Percentiles rank a stretch among this genome's conserved stretches.
phyloP scores from a whole-genome alignment of 805 yeast genomes.

The Wickerhamiella dianesei region DNA sequence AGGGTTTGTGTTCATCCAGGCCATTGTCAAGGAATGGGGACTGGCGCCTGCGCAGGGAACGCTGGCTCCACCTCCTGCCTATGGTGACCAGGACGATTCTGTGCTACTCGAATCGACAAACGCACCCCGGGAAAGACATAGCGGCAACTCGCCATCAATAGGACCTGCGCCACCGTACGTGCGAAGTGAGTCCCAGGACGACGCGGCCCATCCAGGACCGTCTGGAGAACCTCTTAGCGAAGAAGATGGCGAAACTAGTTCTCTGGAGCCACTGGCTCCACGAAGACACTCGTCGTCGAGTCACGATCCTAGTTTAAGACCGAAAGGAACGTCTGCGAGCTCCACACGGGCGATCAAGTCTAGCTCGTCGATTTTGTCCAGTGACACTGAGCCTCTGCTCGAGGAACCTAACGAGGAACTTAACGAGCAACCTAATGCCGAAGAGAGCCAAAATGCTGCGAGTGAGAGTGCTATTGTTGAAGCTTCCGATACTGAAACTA shows the following conservation, averaged over 20 bases:
- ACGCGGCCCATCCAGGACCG: slow-evolving; percentile 7
- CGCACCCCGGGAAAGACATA: neutral
- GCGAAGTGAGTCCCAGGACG: slow-evolving; percentile 10
- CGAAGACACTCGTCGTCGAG: neutral
- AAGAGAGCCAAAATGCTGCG: no score
- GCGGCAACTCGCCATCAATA: neutral
- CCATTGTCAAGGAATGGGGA: slow-evolving; percentile 90
- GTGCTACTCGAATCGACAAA: slow-evolving; percentile 35
- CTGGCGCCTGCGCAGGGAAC: slow-evolving; percentile 81
- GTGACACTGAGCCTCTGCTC: neutral
- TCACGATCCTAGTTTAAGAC: neutral
- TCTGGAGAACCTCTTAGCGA: neutral
- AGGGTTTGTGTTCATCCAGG: slow-evolving; percentile 84
- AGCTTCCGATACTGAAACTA: no score
- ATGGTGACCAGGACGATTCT: slow-evolving; percentile 66
- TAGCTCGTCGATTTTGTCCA: neutral
- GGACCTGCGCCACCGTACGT: slow-evolving; percentile 14
- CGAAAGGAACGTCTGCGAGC: neutral
- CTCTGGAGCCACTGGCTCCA: neutral
- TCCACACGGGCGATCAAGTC: neutral
- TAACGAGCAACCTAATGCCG: no score
- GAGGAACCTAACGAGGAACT: neutral
- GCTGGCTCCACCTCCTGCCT: slow-evolving; percentile 89
- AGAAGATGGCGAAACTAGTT: neutral
- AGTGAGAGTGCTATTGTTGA: no score